phyloP scores from a whole-genome alignment of 495 filamentous ascomycete genomes.

The Thermochaetoides thermophila region DNA sequence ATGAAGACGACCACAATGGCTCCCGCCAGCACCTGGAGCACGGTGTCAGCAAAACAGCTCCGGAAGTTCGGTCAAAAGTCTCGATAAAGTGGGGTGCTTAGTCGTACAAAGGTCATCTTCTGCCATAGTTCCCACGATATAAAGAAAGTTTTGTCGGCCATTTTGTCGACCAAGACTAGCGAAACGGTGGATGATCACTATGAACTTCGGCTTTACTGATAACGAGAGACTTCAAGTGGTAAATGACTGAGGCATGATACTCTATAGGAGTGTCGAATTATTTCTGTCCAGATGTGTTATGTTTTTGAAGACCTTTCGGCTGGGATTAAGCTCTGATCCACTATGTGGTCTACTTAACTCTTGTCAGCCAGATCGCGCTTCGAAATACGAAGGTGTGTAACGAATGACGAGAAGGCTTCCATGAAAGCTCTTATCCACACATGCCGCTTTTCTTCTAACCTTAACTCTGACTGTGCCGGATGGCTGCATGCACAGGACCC shows the following conservation, averaged over 20 bases:
- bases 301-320: too few species aligned
- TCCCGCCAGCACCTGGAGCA: slow-evolving; percentile 27
- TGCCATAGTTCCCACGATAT: slow-evolving; percentile 70
- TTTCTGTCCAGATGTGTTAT: neutral
- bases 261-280: neutral
- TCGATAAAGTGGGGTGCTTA: too few species aligned
- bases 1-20: slow-evolving; percentile 37
- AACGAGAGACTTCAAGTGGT: too few species aligned
- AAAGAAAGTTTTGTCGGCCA: slow-evolving; percentile 46
- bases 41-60: slow-evolving; percentile 16
- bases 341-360: too few species aligned
- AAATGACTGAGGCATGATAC: neutral
- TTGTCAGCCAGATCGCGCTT: too few species aligned
- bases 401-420: slow-evolving; percentile 13
- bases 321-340: too few species aligned
- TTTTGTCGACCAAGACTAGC: too few species aligned
- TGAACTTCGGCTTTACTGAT: too few species aligned
- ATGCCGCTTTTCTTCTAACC: slow-evolving; percentile 7
- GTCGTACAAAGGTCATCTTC: slow-evolving; percentile 77
- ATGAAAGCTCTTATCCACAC: neutral
- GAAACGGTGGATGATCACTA: too few species aligned
- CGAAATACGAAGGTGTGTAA: slow-evolving; percentile 18
- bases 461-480: slow-evolving; percentile 7
- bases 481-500: slow-evolving; percentile 15
- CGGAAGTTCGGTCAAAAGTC: too few species aligned